These are phyloP conservation scores for Dactylellina leptospora DNA, from an alignment of 2,329 filamentous ascomycete species.

Conservation along the genomic window DNA sequence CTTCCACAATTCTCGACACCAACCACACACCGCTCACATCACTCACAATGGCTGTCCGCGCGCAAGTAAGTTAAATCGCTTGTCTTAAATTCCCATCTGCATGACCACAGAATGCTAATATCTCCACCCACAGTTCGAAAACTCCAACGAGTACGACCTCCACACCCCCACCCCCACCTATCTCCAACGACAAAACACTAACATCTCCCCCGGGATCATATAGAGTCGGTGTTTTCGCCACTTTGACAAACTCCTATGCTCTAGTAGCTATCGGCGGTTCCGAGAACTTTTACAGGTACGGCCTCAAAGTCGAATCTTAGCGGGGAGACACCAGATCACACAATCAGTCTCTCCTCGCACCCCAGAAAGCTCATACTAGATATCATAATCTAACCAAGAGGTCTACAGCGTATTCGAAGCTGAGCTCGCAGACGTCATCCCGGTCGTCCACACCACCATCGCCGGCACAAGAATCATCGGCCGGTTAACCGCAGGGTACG, in stretches of 20 bases:
- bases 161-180: conserved; percentile 31
- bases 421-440: conserved; percentile 95
- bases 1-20: background rate
- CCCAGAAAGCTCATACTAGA: conserved; percentile 1
- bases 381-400: conserved; percentile 37
- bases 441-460: conserved; percentile 95
- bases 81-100: background rate
- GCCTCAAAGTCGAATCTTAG: conserved; percentile 15
- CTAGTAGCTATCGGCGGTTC: conserved; percentile 92
- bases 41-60: conserved; percentile 54
- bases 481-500: conserved; percentile 87
- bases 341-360: conserved; percentile 19
- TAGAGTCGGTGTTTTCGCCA: conserved; percentile 95
- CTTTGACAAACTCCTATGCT: conserved; percentile 96
- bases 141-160: conserved; percentile 81
- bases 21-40: conserved; percentile 16
- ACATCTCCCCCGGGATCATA: no score
- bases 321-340: conserved; percentile 19
- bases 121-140: conserved; percentile 73
- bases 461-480: conserved; percentile 96
- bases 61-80: conserved; percentile 47
- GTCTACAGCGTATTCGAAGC: conserved; percentile 85
- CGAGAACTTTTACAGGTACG: conserved; percentile 95
- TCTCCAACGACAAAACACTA: conserved; percentile 1
- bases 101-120: conserved; percentile 12